Evolutionary conservation across 805 yeast species (phyloP).

Genomic region (Cyberlindnera mississippiensis): DNA sequence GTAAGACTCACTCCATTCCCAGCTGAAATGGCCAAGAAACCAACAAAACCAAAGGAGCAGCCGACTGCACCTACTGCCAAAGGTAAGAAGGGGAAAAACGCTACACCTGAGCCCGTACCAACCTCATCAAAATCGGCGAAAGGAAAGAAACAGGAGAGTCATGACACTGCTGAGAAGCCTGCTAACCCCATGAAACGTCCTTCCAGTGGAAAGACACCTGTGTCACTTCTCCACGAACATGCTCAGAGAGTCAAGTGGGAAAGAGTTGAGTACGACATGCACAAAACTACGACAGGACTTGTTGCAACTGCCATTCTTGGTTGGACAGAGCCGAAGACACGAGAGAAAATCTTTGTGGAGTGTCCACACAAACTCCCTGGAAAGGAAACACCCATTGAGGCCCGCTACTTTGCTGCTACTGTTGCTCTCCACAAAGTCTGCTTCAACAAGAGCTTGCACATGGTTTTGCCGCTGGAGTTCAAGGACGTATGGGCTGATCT

Average conservation of each 20-base stretch:
- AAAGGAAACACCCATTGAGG: slow-evolving; percentile 81
- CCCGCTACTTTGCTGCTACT: slow-evolving; percentile 88
- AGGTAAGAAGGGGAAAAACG: slow-evolving; percentile 14
- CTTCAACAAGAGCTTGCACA: slow-evolving; percentile 74
- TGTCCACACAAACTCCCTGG: slow-evolving; percentile 52
- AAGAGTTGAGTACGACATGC: slow-evolving; percentile 75
- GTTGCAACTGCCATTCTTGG: slow-evolving; percentile 61
- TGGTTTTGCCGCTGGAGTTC: slow-evolving; percentile 84
- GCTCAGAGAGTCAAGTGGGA: slow-evolving; percentile 90
- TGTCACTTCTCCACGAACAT: slow-evolving; percentile 77
- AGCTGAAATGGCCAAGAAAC: slow-evolving; percentile 17
- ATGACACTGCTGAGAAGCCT: slow-evolving; percentile 5
- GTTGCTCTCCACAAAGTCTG: slow-evolving; percentile 78
- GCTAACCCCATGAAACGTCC: slow-evolving; percentile 22
- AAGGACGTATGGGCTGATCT: slow-evolving; percentile 73
- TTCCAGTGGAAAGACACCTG: slow-evolving; percentile 76
- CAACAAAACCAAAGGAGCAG: slow-evolving; percentile 8
- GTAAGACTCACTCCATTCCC: background rate
- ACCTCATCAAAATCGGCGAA: slow-evolving; percentile 5
- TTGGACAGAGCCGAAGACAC: slow-evolving; percentile 79
- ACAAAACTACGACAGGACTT: slow-evolving; percentile 49
- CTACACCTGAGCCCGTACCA: slow-evolving; percentile 1
- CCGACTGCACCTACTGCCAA: slow-evolving; percentile 13
- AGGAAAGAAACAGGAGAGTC: slow-evolving; percentile 1
- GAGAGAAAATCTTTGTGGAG: slow-evolving; percentile 54